Percentiles rank a stretch among this genome's conserved stretches.
Evolutionary conservation across 768 basidiomycete species (phyloP).

Genomic region (Termitomyces sp.): DNA sequence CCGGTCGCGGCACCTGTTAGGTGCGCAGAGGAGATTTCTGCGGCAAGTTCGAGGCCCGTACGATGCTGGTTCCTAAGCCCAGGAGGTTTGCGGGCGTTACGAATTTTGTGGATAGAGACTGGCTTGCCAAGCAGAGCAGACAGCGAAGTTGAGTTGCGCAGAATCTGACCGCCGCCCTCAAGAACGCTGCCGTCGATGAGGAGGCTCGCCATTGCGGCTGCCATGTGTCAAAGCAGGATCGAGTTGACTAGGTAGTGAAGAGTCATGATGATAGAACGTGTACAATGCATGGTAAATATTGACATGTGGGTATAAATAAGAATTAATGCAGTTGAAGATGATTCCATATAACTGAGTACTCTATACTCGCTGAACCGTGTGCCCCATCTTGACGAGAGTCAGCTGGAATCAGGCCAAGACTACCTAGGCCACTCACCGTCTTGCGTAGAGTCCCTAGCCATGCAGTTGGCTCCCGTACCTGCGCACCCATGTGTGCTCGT

Average conservation of each 20-base stretch:
- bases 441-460: constrained; percentile 71
- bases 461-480: constrained; percentile 47
- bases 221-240: not conserved
- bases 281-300: constrained; percentile 7
- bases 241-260: not conserved
- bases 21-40: constrained; percentile 51
- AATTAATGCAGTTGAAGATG: not conserved
- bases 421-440: constrained; percentile 25
- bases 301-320: constrained; percentile 6
- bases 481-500: constrained; percentile 52
- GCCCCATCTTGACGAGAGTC: constrained; percentile 11
- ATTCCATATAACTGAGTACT: not conserved
- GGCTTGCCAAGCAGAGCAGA: constrained; percentile 62
- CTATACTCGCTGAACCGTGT: constrained; percentile 14
- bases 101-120: constrained; percentile 55
- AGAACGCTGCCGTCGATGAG: constrained; percentile 44
- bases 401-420: not conserved
- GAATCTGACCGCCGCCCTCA: constrained; percentile 67
- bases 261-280: constrained; percentile 1
- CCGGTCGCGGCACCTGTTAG: constrained; percentile 49
- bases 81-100: constrained; percentile 50
- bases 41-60: constrained; percentile 62
- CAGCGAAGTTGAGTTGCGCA: constrained; percentile 63
- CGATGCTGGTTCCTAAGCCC: constrained; percentile 73
- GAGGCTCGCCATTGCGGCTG: constrained; percentile 18